Evolutionary conservation across 2,329 filamentous ascomycete genomes (phyloP).

Genomic region (Penicillium janthinellum): DNA sequence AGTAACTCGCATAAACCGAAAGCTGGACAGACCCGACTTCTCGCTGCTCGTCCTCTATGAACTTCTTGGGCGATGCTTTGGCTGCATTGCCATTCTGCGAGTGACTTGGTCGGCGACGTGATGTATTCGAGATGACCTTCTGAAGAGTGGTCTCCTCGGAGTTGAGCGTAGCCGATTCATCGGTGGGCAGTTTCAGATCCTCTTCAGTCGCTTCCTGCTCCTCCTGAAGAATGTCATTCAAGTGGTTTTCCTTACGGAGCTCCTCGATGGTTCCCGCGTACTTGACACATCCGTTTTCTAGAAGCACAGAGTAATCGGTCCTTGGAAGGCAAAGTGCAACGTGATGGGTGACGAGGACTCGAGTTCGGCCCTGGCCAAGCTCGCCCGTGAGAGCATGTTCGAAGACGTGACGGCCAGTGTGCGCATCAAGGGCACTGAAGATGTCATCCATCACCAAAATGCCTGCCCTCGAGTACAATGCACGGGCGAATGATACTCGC

Average conservation of each 20-base stretch:
- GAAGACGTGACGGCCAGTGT: constrained; percentile 77
- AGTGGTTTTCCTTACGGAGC: constrained; percentile 44
- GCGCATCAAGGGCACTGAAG: constrained; percentile 78
- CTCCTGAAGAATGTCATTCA: constrained; percentile 46
- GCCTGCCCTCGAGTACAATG: constrained; percentile 75
- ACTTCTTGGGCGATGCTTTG: constrained; percentile 60
- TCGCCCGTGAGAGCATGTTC: constrained; percentile 74
- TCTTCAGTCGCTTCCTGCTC: constrained; percentile 49
- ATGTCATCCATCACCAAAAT: constrained; percentile 81
- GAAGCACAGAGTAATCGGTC: constrained; percentile 73
- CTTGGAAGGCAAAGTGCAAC: constrained; percentile 69
- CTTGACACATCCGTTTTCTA: constrained; percentile 68
- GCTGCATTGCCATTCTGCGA: constrained; percentile 21
- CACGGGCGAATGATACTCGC: constrained; percentile 77
- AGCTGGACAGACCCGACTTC: constrained; percentile 70
- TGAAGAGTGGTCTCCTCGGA: constrained; percentile 23
- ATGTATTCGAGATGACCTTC: constrained; percentile 27
- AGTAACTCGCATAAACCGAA: constrained; percentile 67
- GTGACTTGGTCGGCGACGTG: constrained; percentile 10
- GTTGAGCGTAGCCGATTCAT: constrained; percentile 15
- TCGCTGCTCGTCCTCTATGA: constrained; percentile 73
- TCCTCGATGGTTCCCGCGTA: constrained; percentile 67
- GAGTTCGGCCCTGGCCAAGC: constrained; percentile 68
- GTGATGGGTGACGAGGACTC: constrained; percentile 80
- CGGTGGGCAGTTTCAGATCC: constrained; percentile 15